These are phyloP conservation scores for Balansia obtecta DNA, from an alignment of 2,329 filamentous ascomycete species.

Conservation along the genomic window DNA sequence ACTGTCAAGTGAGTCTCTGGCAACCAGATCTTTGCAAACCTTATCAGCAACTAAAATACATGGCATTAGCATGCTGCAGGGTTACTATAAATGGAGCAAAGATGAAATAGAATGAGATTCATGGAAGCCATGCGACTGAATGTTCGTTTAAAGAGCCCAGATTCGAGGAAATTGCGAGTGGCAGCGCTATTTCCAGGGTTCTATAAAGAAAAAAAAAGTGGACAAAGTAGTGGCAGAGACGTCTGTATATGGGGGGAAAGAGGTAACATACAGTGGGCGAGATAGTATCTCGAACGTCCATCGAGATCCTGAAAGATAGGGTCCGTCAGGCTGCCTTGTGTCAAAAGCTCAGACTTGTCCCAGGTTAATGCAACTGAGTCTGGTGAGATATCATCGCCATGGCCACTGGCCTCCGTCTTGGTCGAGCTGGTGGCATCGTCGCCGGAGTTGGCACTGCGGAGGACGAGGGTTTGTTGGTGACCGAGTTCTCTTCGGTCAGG, in stretches of 20 bases:
- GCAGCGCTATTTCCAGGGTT: background rate
- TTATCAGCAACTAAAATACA: constrained; percentile 26
- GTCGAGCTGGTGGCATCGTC: background rate
- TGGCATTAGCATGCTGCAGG: constrained; percentile 13
- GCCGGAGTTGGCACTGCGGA: background rate
- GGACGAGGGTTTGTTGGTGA: background rate
- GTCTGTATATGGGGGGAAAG: background rate
- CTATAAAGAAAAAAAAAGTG: background rate
- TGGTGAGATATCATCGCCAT: background rate
- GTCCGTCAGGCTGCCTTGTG: constrained; percentile 29
- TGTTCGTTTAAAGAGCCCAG: background rate
- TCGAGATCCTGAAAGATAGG: constrained; percentile 43
- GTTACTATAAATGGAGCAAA: background rate
- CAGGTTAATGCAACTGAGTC: background rate
- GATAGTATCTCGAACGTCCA: constrained; percentile 30
- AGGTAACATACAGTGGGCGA: constrained; percentile 34
- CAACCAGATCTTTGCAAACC: constrained; percentile 42
- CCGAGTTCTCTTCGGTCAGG: background rate
- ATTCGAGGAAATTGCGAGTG: constrained; percentile 22
- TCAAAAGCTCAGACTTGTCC: background rate
- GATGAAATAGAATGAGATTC: background rate
- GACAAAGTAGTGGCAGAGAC: background rate
- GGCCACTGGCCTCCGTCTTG: background rate
- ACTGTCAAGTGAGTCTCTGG: constrained; percentile 30
- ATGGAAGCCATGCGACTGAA: constrained; percentile 18